These are phyloP conservation scores for Vitis vinifera DNA, from an alignment of 164 flowering plant genomes.

Conservation along the genomic window DNA sequence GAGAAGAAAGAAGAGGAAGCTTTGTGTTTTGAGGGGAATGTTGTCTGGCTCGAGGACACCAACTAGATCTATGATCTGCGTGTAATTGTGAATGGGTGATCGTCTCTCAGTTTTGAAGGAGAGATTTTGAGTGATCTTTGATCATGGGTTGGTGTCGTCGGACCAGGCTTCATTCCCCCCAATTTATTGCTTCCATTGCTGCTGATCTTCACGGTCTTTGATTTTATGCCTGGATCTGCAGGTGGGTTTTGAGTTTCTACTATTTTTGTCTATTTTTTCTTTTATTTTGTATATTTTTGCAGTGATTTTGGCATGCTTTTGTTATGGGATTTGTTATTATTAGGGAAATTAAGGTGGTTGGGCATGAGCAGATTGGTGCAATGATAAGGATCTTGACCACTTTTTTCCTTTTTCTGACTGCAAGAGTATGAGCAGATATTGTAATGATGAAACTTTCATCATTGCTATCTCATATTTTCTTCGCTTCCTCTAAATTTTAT, in stretches of 20 bases:
- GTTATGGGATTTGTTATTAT: not conserved
- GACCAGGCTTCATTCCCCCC: slow-evolving; percentile 93
- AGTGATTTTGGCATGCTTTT: not conserved
- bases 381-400: slow-evolving; percentile 51
- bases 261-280: not conserved
- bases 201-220: not conserved
- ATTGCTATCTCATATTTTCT: slow-evolving; percentile 26
- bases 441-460: slow-evolving; percentile 31
- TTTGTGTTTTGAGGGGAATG: slow-evolving; percentile 71
- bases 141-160: slow-evolving; percentile 43
- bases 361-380: slow-evolving; percentile 51
- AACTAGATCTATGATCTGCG: slow-evolving; percentile 17
- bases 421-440: slow-evolving; percentile 2
- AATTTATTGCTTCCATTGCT: slow-evolving; percentile 30
- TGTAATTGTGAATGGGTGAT: not conserved
- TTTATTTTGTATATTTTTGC: not conserved
- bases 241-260: slow-evolving; percentile 6
- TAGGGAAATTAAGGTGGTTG: slow-evolving; percentile 18
- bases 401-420: slow-evolving; percentile 24
- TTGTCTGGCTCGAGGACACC: slow-evolving; percentile 84
- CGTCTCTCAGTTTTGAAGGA: not conserved
- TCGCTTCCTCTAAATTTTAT: slow-evolving; percentile 4
- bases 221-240: slow-evolving; percentile 1
- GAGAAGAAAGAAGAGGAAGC: slow-evolving; percentile 23
- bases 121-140: not conserved